Evolutionary conservation across 371 early-diverging fungal species (phyloP), one percentile per base, ranked within the genome.

Genomic region (Lichtheimia ramosa): DNA sequence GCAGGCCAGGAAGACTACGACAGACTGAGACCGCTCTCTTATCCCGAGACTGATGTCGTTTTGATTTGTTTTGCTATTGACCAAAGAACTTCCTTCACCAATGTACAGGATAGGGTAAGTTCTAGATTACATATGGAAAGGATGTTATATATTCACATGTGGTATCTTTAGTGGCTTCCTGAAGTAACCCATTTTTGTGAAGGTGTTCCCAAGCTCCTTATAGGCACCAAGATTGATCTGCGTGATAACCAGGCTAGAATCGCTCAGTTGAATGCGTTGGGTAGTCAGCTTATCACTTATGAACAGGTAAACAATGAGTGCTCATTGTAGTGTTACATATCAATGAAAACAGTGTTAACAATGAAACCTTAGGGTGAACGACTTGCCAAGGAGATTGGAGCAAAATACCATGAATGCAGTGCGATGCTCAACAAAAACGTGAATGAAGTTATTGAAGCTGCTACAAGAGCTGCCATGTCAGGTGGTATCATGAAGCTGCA

Each of bases 1-100:
- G 96, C 96, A 48, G 65, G 92, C 25, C 96, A 96, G 70, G 96
- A 96, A 70, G 95, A 95, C 68, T 95, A 92, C 69, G 95, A 95
- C 75, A 75, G 88, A 55, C 68, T 91, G 59, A 69, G 92, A n/a
- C 90, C 91, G 6, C 72, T 91, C 21, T 85, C 87, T 14, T 92
- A 91, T 63, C 88, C 89, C 28, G 91, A 89, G 63, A 81, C 90
- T 14, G 81, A 92, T 60, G 89, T 89, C 16, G 77, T 91, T 24
- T 74, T 92, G 41, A 88, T 92, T 27, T 88, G 88, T 51, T 88
- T 86, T 70, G 77, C 84, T 24, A 79, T 87, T 51, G 84, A 87
- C 55, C 71, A 81, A 20, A 86, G 86, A 41, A 86, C 83, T 54
- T 86, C 87, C 13, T 82, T 88, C 53, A 79, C 80, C 48, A 91